phyloP scores from a whole-genome alignment of 306 rosid genomes.

The Cajanus cajan region DNA sequence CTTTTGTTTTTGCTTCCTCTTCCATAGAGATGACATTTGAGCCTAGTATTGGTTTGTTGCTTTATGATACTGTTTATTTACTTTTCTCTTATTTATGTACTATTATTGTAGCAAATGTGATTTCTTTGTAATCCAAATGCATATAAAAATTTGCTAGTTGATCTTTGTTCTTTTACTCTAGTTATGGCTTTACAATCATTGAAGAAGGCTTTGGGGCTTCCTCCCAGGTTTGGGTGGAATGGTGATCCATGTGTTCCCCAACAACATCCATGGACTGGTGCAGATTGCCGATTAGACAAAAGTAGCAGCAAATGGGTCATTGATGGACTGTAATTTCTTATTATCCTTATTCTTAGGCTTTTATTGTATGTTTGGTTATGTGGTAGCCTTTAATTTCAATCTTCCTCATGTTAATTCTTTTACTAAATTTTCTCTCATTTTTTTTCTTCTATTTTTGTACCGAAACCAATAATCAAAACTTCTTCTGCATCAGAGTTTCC shows the following conservation, averaged over 20 bases:
- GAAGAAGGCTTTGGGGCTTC: constrained; percentile 85
- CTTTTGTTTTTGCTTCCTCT: constrained; percentile 14
- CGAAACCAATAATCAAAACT: constrained; percentile 1
- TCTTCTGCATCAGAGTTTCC: not conserved
- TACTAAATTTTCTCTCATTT: not conserved
- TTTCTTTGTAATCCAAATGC: constrained; percentile 19
- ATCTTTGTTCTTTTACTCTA: constrained; percentile 44
- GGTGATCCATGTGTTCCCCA: constrained; percentile 99
- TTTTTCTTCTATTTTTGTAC: constrained; percentile 11
- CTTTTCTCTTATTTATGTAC: constrained; percentile 11
- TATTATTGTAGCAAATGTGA: not conserved
- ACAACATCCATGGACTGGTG: constrained; percentile 98
- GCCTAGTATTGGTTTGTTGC: constrained; percentile 7
- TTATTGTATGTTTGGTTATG: constrained; percentile 20
- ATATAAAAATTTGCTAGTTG: constrained; percentile 22
- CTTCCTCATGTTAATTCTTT: constrained; percentile 5
- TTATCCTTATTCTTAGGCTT: constrained; percentile 22
- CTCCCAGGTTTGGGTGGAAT: constrained; percentile 92
- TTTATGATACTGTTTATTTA: constrained; percentile 9
- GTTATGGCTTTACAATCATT: constrained; percentile 75
- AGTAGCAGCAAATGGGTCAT: constrained; percentile 74
- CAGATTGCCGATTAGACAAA: constrained; percentile 72
- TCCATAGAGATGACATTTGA: not conserved
- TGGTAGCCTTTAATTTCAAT: constrained; percentile 4
- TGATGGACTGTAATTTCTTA: constrained; percentile 79